Conservation (phyloP, 2,329 filamentous ascomycete genomes). For the Massarina eburnea region DNA sequence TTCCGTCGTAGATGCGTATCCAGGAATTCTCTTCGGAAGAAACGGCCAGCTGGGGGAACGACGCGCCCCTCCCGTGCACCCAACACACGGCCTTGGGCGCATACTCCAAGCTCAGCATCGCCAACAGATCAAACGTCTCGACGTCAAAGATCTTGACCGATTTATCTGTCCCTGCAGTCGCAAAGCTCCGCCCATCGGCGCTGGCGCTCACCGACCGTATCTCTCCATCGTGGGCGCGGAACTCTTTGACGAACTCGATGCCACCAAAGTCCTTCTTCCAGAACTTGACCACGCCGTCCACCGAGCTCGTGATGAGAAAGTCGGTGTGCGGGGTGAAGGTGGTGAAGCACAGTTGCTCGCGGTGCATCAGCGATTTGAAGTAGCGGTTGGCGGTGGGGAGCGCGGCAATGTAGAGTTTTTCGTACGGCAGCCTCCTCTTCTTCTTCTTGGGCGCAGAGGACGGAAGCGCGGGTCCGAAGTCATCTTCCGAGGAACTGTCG, state of each 20-base stretch:
- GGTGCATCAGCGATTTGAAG: constrained; percentile 97
- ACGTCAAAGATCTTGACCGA: constrained; percentile 77
- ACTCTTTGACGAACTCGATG: constrained; percentile 98
- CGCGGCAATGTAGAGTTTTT: constrained; percentile 91
- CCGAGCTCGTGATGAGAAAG: constrained; percentile 90
- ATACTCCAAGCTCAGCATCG: constrained; percentile 75
- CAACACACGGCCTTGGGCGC: constrained; percentile 82
- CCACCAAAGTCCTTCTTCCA: constrained; percentile 94
- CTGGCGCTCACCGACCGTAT: constrained; percentile 83
- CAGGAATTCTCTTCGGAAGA: constrained; percentile 72
- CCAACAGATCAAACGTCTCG: constrained; percentile 69
- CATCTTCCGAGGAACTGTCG: constrained; percentile 68
- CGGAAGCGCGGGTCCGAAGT: constrained; percentile 90
- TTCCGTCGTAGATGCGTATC: constrained; percentile 85
- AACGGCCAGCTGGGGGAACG: constrained; percentile 80
- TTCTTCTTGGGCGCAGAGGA: constrained; percentile 83
- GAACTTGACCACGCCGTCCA: constrained; percentile 97
- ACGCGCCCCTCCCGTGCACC: constrained; percentile 84
- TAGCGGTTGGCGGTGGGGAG: constrained; percentile 81
- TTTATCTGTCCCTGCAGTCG: constrained; percentile 77
- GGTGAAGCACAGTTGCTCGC: constrained; percentile 86
- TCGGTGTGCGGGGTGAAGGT: constrained; percentile 89
- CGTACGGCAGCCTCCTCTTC: constrained; percentile 84
- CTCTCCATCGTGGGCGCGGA: constrained; percentile 84
- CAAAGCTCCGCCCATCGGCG: constrained; percentile 89